These are phyloP conservation scores for Epichloe hybrida DNA, from an alignment of 2,329 filamentous ascomycete species.

Conservation along the genomic window DNA sequence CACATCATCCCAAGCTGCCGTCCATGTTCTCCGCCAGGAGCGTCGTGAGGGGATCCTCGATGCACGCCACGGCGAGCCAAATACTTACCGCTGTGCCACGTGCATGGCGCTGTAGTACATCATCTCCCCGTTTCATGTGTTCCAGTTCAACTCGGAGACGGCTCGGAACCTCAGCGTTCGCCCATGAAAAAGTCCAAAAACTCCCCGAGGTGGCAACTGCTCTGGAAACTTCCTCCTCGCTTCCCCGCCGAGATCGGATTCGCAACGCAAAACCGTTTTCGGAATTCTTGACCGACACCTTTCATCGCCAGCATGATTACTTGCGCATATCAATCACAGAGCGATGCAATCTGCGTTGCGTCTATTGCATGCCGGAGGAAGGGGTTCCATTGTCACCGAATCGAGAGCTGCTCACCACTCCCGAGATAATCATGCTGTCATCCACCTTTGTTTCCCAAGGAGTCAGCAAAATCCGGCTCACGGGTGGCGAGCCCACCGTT, in stretches of 20 bases:
- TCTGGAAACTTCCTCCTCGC: slow-evolving; percentile 10
- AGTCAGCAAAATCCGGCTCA: slow-evolving; percentile 88
- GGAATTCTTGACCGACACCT: slow-evolving; percentile 83
- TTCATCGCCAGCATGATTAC: slow-evolving; percentile 85
- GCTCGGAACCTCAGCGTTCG: slow-evolving; percentile 10
- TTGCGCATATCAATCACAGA: slow-evolving; percentile 93
- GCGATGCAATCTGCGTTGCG: slow-evolving; percentile 85
- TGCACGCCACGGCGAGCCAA: slow-evolving; percentile 1
- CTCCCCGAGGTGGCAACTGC: slow-evolving; percentile 8
- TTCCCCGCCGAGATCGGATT: slow-evolving; percentile 30
- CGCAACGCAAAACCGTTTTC: slow-evolving; percentile 66
- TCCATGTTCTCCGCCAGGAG: not conserved
- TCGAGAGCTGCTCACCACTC: slow-evolving; percentile 70
- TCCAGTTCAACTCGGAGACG: slow-evolving; percentile 4
- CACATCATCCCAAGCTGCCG: too few relatives aligned
- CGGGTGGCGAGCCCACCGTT: slow-evolving; percentile 89
- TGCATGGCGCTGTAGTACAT: not conserved
- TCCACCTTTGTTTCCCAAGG: slow-evolving; percentile 89
- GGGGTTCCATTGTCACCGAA: slow-evolving; percentile 78
- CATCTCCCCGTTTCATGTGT: not conserved
- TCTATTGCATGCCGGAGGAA: slow-evolving; percentile 98
- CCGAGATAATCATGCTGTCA: slow-evolving; percentile 88
- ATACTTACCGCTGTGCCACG: not conserved
- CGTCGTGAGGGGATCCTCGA: not conserved
- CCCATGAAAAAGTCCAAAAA: slow-evolving; percentile 5